Evolutionary conservation across 495 filamentous ascomycete species (phyloP).

Genomic region (Pseudevernia furfuracea): DNA sequence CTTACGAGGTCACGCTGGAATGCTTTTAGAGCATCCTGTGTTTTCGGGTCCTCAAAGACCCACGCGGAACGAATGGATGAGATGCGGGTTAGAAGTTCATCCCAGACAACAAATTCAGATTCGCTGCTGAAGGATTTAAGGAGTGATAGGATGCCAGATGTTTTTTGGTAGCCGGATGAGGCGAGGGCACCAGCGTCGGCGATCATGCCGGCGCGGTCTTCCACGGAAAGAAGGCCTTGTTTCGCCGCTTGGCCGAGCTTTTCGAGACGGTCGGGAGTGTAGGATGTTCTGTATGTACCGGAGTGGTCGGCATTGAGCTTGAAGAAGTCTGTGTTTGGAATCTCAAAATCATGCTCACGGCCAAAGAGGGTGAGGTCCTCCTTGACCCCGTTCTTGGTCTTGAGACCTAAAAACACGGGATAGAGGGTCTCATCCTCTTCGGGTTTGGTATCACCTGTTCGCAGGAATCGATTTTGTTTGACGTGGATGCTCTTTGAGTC

Average conservation of each 20-base stretch:
- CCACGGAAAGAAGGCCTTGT: slow-evolving; percentile 75
- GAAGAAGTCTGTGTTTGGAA: slow-evolving; percentile 55
- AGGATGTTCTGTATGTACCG: slow-evolving; percentile 57
- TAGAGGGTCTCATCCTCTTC: slow-evolving; percentile 67
- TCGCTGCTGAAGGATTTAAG: slow-evolving; percentile 78
- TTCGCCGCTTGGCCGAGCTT: slow-evolving; percentile 72
- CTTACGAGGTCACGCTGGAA: slow-evolving; percentile 73
- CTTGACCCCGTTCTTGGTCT: slow-evolving; percentile 50
- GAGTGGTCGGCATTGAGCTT: slow-evolving; percentile 64
- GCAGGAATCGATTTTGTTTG: slow-evolving; percentile 62
- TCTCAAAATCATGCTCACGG: slow-evolving; percentile 66
- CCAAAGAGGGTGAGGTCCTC: slow-evolving; percentile 56
- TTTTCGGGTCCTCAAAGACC: slow-evolving; percentile 74
- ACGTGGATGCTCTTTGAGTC: slow-evolving; percentile 41
- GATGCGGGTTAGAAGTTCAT: slow-evolving; percentile 74
- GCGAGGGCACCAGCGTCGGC: slow-evolving; percentile 90
- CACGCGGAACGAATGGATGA: slow-evolving; percentile 69
- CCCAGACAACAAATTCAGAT: slow-evolving; percentile 88
- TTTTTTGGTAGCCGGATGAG: slow-evolving; percentile 84
- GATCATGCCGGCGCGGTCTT: slow-evolving; percentile 92
- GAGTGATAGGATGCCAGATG: slow-evolving; percentile 78
- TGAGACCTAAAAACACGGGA: slow-evolving; percentile 54
- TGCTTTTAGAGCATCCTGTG: slow-evolving; percentile 65
- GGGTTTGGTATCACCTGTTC: slow-evolving; percentile 57
- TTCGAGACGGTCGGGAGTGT: slow-evolving; percentile 50